Evolutionary conservation across 2,329 filamentous ascomycete species (phyloP).

Genomic region (Ceratocystis colombiana): DNA sequence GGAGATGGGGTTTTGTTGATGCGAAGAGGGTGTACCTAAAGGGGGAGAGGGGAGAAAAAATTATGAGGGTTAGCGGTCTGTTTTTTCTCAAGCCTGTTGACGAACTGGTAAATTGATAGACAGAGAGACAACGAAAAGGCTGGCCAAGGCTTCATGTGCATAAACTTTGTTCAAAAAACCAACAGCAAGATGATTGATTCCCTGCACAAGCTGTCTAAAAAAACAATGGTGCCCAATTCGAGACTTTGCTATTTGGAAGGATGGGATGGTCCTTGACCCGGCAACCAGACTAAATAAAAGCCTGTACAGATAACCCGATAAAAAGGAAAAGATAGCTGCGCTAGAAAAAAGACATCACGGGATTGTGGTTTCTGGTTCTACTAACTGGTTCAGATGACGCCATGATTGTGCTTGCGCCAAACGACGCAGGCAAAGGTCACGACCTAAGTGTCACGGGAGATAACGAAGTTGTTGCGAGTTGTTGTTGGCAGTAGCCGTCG

Average conservation of each 20-base stretch:
- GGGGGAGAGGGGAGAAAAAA: slow-evolving; percentile 26
- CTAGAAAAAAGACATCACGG: slow-evolving; percentile 9
- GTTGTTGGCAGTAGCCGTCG: background rate
- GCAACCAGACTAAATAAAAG: slow-evolving; percentile 9
- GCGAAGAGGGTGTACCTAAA: slow-evolving; percentile 64
- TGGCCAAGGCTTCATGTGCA: slow-evolving; percentile 12
- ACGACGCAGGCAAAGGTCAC: slow-evolving; percentile 7
- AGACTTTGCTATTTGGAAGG: background rate
- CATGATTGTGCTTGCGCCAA: slow-evolving; percentile 19
- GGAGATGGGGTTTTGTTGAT: slow-evolving; percentile 58
- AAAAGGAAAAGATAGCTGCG: background rate
- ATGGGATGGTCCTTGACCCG: slow-evolving; percentile 1
- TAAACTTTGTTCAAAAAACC: slow-evolving; percentile 2
- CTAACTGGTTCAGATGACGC: slow-evolving; percentile 23
- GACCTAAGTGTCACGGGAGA: background rate
- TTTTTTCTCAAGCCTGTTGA: slow-evolving; percentile 13
- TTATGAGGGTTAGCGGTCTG: slow-evolving; percentile 2
- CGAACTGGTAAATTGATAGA: slow-evolving; percentile 3
- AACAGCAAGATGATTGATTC: background rate
- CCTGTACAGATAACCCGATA: slow-evolving; percentile 1
- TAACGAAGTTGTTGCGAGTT: background rate
- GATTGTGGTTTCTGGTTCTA: slow-evolving; percentile 3
- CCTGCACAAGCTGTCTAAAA: slow-evolving; percentile 13
- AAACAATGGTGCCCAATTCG: slow-evolving; percentile 8
- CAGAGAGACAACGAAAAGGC: background rate